These are phyloP conservation scores for Colletotrichum orbiculare DNA, from an alignment of 2,329 filamentous ascomycete genomes.

Conservation along the genomic window DNA sequence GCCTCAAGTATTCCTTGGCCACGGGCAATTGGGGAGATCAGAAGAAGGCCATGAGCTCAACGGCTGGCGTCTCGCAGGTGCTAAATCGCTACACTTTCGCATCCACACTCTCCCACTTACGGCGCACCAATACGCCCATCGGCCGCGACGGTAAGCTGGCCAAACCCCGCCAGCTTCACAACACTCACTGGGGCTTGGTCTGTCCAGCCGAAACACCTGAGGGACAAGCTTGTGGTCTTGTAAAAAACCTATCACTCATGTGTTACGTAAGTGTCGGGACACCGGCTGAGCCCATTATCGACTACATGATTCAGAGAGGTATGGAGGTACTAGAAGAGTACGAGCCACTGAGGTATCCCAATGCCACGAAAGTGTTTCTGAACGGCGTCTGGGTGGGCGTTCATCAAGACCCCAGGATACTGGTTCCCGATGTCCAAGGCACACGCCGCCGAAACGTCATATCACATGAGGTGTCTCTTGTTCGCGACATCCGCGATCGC, in stretches of 20 bases:
- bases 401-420: constrained; percentile 86
- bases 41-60: constrained; percentile 95
- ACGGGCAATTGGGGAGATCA: constrained; percentile 99
- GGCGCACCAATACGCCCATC: constrained; percentile 97
- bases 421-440: constrained; percentile 82
- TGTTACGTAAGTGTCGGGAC: constrained; percentile 98
- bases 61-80: constrained; percentile 97
- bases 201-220: constrained; percentile 98
- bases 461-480: constrained; percentile 91
- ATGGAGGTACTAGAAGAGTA: constrained; percentile 99
- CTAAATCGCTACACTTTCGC: constrained; percentile 97
- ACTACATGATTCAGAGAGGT: constrained; percentile 94
- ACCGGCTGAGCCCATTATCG: constrained; percentile 87
- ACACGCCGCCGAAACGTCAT: constrained; percentile 85
- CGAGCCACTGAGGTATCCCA: constrained; percentile 83
- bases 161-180: constrained; percentile 96
- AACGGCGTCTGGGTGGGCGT: constrained; percentile 99
- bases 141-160: constrained; percentile 98
- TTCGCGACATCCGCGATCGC: constrained; percentile 94
- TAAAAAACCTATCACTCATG: constrained; percentile 98
- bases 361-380: constrained; percentile 97
- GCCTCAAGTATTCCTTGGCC: constrained; percentile 94
- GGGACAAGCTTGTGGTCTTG: constrained; percentile 96
- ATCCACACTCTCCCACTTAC: constrained; percentile 95
- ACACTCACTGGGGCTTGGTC: constrained; percentile 97